Conservation (phyloP, 2,329 filamentous ascomycete species). For the Colletotrichum scovillei region DNA sequence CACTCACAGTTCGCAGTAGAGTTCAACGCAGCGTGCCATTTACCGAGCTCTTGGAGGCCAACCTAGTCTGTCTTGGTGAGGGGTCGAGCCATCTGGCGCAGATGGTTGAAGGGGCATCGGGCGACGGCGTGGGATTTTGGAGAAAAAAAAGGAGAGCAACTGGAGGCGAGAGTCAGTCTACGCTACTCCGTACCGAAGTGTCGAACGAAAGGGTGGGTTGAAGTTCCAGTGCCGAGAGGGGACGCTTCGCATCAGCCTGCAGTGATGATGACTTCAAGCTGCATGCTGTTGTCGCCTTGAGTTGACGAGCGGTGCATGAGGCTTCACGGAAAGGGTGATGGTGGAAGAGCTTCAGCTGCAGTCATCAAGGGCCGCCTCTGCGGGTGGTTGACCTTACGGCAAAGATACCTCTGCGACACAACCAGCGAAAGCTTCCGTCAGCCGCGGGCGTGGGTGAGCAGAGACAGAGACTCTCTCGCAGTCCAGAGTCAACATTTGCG, state of each 20-base stretch:
- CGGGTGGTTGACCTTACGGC: not conserved
- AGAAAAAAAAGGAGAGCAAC: not conserved
- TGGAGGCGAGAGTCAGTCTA: not conserved
- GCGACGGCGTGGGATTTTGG: not conserved
- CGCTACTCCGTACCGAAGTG: not conserved
- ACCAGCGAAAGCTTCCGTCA: not conserved
- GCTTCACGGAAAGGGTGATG: constrained; percentile 2
- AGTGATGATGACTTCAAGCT: constrained; percentile 30
- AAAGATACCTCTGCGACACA: not conserved
- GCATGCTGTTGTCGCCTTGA: not conserved
- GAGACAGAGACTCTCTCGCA: not conserved
- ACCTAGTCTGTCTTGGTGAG: constrained; percentile 18
- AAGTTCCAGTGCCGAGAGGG: constrained; percentile 8
- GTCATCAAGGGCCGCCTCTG: constrained; percentile 17
- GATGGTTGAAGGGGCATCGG: not conserved
- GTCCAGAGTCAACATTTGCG: not conserved
- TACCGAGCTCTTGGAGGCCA: constrained; percentile 17
- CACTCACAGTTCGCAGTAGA: not conserved
- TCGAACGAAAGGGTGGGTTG: not conserved
- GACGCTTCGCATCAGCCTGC: not conserved
- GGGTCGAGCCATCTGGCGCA: constrained; percentile 2
- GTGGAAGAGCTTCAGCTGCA: constrained; percentile 9
- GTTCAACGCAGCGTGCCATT: constrained; percentile 27
- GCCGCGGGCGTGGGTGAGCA: not conserved
- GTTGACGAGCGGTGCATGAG: constrained; percentile 6